These are phyloP conservation scores for Leccinum disarticulatum DNA, from an alignment of 768 basidiomycete species.

Conservation along the genomic window DNA sequence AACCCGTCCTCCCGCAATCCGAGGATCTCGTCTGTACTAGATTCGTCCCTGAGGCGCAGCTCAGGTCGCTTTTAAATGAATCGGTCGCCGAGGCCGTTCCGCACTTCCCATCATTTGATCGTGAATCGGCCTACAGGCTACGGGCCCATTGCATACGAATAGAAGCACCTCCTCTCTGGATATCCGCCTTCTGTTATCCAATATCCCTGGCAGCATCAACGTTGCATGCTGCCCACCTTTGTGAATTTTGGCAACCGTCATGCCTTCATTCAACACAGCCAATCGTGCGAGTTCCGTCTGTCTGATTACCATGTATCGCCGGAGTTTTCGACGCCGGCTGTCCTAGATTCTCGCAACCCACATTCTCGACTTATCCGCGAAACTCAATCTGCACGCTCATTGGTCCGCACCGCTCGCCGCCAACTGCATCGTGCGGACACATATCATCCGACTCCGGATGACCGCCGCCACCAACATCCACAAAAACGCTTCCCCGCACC, in stretches of 20 bases:
- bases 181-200: conserved; percentile 6
- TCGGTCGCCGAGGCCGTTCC: conserved; percentile 5
- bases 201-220: conserved; percentile 1
- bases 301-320: not conserved
- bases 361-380: not conserved
- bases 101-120: conserved; percentile 13
- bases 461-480: conserved; percentile 5
- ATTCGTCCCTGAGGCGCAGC: conserved; percentile 3
- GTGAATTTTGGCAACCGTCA: conserved; percentile 5
- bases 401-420: not conserved
- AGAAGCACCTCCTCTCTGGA: not conserved
- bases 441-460: conserved; percentile 2
- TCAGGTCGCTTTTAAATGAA: conserved; percentile 5
- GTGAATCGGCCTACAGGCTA: conserved; percentile 15
- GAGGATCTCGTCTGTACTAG: conserved; percentile 13
- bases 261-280: not conserved
- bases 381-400: not conserved
- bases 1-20: conserved; percentile 11
- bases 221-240: not conserved
- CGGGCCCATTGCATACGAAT: not conserved
- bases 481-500: conserved; percentile 18
- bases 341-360: not conserved
- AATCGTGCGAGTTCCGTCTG: not conserved
- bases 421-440: not conserved
- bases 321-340: not conserved